phyloP scores from a whole-genome alignment of 352 stramenopile genomes.

The Phytophthora ramorum region DNA sequence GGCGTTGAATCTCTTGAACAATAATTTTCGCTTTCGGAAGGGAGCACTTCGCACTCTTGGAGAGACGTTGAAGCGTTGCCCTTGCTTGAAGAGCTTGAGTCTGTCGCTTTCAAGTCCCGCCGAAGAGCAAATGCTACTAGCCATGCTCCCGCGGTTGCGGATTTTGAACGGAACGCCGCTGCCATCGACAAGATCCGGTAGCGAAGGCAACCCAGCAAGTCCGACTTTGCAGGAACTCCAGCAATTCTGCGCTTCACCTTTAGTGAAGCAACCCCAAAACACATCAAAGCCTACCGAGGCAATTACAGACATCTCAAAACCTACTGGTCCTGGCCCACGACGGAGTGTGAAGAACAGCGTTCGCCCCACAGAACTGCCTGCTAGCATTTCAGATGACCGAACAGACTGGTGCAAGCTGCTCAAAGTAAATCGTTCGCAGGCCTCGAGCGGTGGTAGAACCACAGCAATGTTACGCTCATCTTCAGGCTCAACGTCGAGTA shows the following conservation, averaged over 20 bases:
- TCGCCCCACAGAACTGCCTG: slow-evolving; percentile 49
- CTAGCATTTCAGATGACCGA: slow-evolving; percentile 64
- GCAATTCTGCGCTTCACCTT: slow-evolving; percentile 32
- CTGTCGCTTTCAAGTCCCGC: slow-evolving; percentile 57
- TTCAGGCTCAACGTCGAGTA: slow-evolving; percentile 1
- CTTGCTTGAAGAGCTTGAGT: slow-evolving; percentile 67
- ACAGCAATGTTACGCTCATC: not conserved
- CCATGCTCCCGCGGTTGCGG: slow-evolving; percentile 61
- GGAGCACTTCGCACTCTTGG: slow-evolving; percentile 49
- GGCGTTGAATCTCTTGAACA: slow-evolving; percentile 65
- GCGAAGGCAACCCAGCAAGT: slow-evolving; percentile 22
- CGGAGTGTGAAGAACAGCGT: slow-evolving; percentile 44
- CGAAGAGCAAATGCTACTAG: slow-evolving; percentile 62
- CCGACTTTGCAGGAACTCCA: slow-evolving; percentile 36
- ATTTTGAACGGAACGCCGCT: slow-evolving; percentile 67
- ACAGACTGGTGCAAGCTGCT: slow-evolving; percentile 76
- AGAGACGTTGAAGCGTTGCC: slow-evolving; percentile 48
- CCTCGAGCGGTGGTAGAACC: not conserved
- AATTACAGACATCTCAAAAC: not conserved
- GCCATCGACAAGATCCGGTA: slow-evolving; percentile 19
- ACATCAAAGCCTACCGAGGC: not conserved
- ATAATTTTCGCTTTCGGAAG: slow-evolving; percentile 45
- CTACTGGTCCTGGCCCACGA: not conserved
- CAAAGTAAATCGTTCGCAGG: slow-evolving; percentile 42
- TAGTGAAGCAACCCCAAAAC: slow-evolving; percentile 4